Conservation (phyloP, 139 green algal genomes). For the Gonium pectorale region DNA sequence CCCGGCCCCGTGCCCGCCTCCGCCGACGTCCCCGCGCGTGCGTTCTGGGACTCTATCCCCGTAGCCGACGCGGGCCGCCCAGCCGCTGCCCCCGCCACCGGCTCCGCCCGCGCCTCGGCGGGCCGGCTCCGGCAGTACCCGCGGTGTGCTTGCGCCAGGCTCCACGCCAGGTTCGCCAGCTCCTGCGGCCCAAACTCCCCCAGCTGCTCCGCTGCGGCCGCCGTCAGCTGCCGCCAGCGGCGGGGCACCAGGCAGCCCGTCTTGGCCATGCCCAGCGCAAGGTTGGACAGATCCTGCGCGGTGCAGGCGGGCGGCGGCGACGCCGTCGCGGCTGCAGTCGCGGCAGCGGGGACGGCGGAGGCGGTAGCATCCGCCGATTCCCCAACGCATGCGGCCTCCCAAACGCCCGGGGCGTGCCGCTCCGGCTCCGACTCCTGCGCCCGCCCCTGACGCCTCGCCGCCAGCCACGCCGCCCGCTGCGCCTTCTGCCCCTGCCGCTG, state of each 20-base stretch:
- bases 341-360: no score
- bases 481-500: background rate
- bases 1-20: no score
- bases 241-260: background rate
- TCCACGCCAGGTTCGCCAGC: constrained; percentile 52
- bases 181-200: constrained; percentile 27
- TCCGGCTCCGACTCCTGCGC: no score
- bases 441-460: no score
- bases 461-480: no score
- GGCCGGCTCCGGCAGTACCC: background rate
- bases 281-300: background rate
- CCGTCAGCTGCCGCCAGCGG: constrained; percentile 35
- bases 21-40: no score
- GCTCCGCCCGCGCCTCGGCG: background rate
- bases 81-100: background rate
- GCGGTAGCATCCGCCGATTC: no score
- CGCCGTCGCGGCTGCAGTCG: background rate
- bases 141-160: constrained; percentile 23
- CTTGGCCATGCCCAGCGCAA: constrained; percentile 24
- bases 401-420: no score
- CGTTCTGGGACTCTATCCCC: background rate
- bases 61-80: background rate
- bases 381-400: no score
- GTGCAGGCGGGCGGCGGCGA: background rate
- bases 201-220: background rate